Conservation (phyloP, 2,329 filamentous ascomycete species). For the Pseudocercospora macadamiae region DNA sequence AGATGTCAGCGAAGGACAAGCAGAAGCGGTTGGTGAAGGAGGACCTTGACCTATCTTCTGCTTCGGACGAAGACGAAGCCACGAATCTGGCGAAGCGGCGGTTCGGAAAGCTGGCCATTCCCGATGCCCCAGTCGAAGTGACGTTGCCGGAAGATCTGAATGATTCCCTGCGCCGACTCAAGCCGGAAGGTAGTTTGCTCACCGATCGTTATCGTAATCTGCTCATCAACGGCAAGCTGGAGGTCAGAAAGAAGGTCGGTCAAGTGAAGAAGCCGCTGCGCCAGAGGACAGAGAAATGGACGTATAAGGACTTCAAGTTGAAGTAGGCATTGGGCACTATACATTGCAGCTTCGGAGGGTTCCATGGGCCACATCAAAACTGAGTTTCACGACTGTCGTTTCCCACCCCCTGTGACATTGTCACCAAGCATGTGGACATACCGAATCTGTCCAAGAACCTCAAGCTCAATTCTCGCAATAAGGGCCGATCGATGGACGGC, state of each 20-base stretch:
- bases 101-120: constrained; percentile 73
- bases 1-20: constrained; percentile 54
- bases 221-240: constrained; percentile 85
- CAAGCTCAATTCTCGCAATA: too few relatives aligned
- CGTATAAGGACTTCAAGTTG: constrained; percentile 88
- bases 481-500: too few relatives aligned
- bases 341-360: too few relatives aligned
- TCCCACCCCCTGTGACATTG: too few relatives aligned
- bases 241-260: constrained; percentile 75
- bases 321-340: too few relatives aligned
- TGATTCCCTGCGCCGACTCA: constrained; percentile 57
- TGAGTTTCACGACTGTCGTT: too few relatives aligned
- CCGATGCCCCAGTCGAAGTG: constrained; percentile 63
- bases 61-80: constrained; percentile 38
- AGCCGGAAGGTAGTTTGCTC: constrained; percentile 93
- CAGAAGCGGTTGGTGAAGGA: neutral
- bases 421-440: too few relatives aligned
- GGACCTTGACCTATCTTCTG: constrained; percentile 8
- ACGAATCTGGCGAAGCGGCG: constrained; percentile 66
- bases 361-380: too few relatives aligned
- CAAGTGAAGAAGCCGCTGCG: constrained; percentile 82
- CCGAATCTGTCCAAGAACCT: too few relatives aligned
- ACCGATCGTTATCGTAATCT: constrained; percentile 90
- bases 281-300: constrained; percentile 92
- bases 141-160: constrained; percentile 55